phyloP scores from a whole-genome alignment of 768 basidiomycete genomes.

The Phlebiopsis gigantea region DNA sequence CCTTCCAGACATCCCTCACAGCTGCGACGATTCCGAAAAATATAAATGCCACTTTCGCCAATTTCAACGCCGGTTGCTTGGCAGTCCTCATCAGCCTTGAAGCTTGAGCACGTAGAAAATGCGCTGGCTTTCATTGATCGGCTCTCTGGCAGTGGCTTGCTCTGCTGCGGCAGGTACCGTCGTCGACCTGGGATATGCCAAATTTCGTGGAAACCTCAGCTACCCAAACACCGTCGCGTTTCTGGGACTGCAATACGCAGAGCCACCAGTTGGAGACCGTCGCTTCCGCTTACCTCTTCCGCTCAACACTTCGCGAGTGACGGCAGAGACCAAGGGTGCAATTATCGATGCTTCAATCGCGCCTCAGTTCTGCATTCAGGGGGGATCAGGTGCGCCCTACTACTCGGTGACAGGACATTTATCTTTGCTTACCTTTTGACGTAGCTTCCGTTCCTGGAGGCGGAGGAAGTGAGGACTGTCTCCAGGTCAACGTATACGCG shows the following conservation, averaged over 20 bases:
- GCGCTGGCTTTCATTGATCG: background rate
- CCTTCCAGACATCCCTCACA: too few species aligned
- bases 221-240: slow-evolving; percentile 51
- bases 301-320: slow-evolving; percentile 43
- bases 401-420: background rate
- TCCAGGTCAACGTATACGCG: slow-evolving; percentile 62
- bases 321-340: slow-evolving; percentile 28
- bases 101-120: too few species aligned
- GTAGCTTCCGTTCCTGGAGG: slow-evolving; percentile 53
- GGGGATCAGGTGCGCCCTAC: slow-evolving; percentile 32
- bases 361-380: slow-evolving; percentile 58
- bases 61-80: too few species aligned
- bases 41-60: too few species aligned
- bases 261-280: slow-evolving; percentile 28
- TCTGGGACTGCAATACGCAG: slow-evolving; percentile 37
- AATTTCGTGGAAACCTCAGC: slow-evolving; percentile 48
- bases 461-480: slow-evolving; percentile 61
- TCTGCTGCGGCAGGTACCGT: slow-evolving; percentile 17
- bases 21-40: too few species aligned
- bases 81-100: too few species aligned
- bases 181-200: slow-evolving; percentile 55
- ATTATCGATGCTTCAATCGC: slow-evolving; percentile 47
- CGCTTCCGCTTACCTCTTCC: slow-evolving; percentile 43
- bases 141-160: too few species aligned
- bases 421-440: background rate